These are phyloP conservation scores for Zygoascus bituminiphila DNA, from an alignment of 805 yeast species.

Conservation along the genomic window DNA sequence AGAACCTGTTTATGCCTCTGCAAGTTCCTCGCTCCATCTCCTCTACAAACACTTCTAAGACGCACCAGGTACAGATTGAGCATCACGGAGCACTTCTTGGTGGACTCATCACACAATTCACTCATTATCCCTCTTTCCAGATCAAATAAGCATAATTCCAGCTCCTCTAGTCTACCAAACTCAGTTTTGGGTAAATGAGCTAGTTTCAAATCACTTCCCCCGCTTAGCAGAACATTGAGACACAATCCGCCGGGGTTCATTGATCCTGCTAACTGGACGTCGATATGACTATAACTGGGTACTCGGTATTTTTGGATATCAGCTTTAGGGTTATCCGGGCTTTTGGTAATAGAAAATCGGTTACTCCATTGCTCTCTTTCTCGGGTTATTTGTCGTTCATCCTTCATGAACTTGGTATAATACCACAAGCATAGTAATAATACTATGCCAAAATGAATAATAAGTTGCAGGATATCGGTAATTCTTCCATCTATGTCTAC, in stretches of 20 bases:
- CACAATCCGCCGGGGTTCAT: background rate
- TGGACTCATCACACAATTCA: background rate
- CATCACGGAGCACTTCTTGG: background rate
- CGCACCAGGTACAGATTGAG: background rate
- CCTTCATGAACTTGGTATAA: background rate
- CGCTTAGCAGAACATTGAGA: background rate
- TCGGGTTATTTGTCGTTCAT: background rate
- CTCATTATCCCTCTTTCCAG: background rate
- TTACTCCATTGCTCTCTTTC: too few relatives aligned
- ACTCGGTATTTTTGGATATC: background rate
- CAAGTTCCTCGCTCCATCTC: background rate
- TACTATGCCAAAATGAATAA: too few relatives aligned
- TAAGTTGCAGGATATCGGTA: too few relatives aligned
- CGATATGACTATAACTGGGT: background rate
- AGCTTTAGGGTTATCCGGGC: background rate
- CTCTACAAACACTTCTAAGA: background rate
- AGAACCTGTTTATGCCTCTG: background rate
- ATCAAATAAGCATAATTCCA: background rate
- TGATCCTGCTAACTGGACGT: background rate
- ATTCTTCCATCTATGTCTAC: too few relatives aligned
- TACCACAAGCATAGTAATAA: background rate
- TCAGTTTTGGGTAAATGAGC: background rate
- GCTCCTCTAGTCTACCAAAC: background rate
- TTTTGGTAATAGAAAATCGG: background rate
- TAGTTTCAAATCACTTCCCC: constrained; percentile 1